Evolutionary conservation across 116 monocot species (phyloP).

Genomic region (Phalaenopsis hybrid): DNA sequence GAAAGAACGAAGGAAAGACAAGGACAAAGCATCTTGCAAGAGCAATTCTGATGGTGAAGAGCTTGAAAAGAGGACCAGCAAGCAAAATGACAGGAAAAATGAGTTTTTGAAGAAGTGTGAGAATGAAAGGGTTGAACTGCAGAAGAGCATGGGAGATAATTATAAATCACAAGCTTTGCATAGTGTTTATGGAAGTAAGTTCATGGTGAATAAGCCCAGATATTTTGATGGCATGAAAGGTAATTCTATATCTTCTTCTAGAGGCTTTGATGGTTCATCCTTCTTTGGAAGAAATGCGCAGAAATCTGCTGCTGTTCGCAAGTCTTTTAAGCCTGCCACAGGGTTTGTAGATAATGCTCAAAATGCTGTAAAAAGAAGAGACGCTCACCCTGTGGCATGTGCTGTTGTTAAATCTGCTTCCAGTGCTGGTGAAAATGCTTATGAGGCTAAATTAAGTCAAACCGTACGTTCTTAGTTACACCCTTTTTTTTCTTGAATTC

Average conservation of each 20-base stretch:
- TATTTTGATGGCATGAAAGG: conserved; percentile 67
- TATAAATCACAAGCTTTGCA: conserved; percentile 24
- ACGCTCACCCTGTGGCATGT: conserved; percentile 21
- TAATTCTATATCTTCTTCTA: conserved; percentile 50
- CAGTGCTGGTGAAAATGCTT: conserved; percentile 28
- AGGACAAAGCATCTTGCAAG: conserved; percentile 64
- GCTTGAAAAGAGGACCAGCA: conserved; percentile 38
- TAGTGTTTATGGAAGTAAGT: conserved; percentile 22
- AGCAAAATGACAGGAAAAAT: conserved; percentile 55
- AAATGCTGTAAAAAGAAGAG: conserved; percentile 30
- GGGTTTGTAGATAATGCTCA: conserved; percentile 22
- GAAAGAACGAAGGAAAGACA: conserved; percentile 54
- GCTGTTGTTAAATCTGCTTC: conserved; percentile 23
- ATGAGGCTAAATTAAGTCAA: conserved; percentile 14
- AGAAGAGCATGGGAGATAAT: conserved; percentile 33
- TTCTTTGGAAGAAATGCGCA: conserved; percentile 62
- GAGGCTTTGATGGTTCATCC: conserved; percentile 46
- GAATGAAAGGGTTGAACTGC: conserved; percentile 32
- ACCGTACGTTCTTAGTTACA: conserved; percentile 46
- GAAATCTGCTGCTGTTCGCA: conserved; percentile 29
- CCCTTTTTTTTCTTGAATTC: neutral
- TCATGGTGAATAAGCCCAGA: conserved; percentile 27
- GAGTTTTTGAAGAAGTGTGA: conserved; percentile 58
- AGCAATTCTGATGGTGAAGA: conserved; percentile 89
- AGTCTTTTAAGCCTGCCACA: conserved; percentile 26